These are phyloP conservation scores for Cladophialophora bantiana DNA, from an alignment of 2,329 filamentous ascomycete genomes.

Conservation along the genomic window DNA sequence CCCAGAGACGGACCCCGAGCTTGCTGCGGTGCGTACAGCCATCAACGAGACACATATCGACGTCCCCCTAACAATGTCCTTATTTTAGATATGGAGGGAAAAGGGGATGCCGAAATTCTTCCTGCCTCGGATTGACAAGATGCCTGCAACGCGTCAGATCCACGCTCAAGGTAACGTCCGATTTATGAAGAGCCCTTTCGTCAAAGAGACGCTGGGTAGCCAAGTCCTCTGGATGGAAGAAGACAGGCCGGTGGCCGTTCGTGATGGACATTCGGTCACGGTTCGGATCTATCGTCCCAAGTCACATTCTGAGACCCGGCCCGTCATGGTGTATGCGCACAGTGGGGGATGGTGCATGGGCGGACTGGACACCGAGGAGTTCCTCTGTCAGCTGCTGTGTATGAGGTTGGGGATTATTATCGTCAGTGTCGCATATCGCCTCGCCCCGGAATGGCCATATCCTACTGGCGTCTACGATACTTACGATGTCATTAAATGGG, in stretches of 20 bases:
- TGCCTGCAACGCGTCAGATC: slow-evolving; percentile 20
- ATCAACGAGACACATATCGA: background rate
- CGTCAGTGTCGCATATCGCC: slow-evolving; percentile 36
- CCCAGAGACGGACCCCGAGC: slow-evolving; percentile 24
- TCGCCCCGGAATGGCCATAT: slow-evolving; percentile 35
- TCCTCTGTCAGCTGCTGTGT: slow-evolving; percentile 28
- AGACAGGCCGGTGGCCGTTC: slow-evolving; percentile 22
- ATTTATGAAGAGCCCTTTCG: slow-evolving; percentile 34
- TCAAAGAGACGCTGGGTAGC: slow-evolving; percentile 22
- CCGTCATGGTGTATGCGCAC: slow-evolving; percentile 31
- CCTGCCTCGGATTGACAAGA: slow-evolving; percentile 25
- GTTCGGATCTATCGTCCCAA: slow-evolving; percentile 28
- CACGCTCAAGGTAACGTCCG: slow-evolving; percentile 19
- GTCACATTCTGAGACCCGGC: background rate
- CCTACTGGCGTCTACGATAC: slow-evolving; percentile 40
- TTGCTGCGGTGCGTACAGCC: slow-evolving; percentile 18
- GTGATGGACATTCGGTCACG: slow-evolving; percentile 22
- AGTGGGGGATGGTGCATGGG: slow-evolving; percentile 32
- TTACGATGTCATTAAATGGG: slow-evolving; percentile 46
- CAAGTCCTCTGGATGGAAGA: slow-evolving; percentile 22
- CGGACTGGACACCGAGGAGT: slow-evolving; percentile 31
- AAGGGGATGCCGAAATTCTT: slow-evolving; percentile 27
- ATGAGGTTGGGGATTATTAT: slow-evolving; percentile 30
- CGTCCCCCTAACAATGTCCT: background rate
- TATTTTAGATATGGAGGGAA: slow-evolving; percentile 30